Evolutionary conservation across 192 early-diverging fungal genomes (phyloP).

Genomic region (Entomortierella chlamydospora): DNA sequence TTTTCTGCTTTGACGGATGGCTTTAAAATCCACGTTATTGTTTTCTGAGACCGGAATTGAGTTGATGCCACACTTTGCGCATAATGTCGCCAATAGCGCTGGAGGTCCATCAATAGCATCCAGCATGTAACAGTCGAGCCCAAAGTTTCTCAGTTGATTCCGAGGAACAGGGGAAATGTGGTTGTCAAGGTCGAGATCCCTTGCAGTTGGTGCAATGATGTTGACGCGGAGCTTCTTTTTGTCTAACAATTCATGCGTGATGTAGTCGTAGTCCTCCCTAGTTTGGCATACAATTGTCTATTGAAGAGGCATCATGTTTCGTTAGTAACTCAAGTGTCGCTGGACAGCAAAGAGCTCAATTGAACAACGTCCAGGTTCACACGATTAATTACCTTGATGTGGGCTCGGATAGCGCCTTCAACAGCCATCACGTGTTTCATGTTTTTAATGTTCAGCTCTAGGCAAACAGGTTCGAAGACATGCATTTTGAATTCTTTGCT

Average conservation of each 20-base stretch:
- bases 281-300: constrained; percentile 86
- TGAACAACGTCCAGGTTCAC: no score
- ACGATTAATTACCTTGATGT: constrained; percentile 61
- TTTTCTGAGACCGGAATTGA: constrained; percentile 54
- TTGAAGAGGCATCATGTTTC: neutral
- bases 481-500: constrained; percentile 69
- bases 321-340: no score
- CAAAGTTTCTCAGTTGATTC: constrained; percentile 62
- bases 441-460: constrained; percentile 80
- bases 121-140: constrained; percentile 81
- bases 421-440: constrained; percentile 70
- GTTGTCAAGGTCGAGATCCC: constrained; percentile 28
- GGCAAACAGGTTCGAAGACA: constrained; percentile 78
- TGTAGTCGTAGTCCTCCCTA: constrained; percentile 78
- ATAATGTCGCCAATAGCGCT: constrained; percentile 71
- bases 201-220: constrained; percentile 60
- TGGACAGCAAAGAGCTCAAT: no score
- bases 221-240: constrained; percentile 68
- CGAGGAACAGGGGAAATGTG: constrained; percentile 20
- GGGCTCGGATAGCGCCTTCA: constrained; percentile 63
- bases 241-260: constrained; percentile 77
- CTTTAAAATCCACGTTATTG: constrained; percentile 11
- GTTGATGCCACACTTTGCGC: constrained; percentile 70
- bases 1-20: constrained; percentile 26
- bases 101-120: constrained; percentile 82